A percentile compares a stretch with the other conserved stretches of the same genome.
phyloP scores from a whole-genome alignment of 768 basidiomycete genomes.

The Hemileccinum impolitum region DNA sequence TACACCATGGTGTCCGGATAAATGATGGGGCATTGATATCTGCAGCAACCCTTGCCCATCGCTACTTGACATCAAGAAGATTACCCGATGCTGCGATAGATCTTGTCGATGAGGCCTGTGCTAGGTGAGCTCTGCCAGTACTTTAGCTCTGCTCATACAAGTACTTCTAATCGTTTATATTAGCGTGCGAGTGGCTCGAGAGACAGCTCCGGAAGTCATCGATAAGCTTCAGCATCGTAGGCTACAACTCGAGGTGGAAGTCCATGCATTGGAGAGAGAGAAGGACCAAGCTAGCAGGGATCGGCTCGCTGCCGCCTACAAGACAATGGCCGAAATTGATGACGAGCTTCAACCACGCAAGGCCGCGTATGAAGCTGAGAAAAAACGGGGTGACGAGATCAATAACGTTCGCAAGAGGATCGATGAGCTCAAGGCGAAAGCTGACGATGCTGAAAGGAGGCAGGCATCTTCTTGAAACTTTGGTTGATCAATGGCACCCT shows the following conservation, averaged over 20 bases:
- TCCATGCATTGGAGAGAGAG: slow-evolving; percentile 91
- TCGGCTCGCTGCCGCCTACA: slow-evolving; percentile 67
- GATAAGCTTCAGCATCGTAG: slow-evolving; percentile 87
- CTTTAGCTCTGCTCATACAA: not conserved
- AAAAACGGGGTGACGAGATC: slow-evolving; percentile 77
- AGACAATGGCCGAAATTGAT: slow-evolving; percentile 78
- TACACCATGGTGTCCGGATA: slow-evolving; percentile 88
- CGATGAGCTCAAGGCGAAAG: slow-evolving; percentile 88
- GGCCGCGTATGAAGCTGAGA: slow-evolving; percentile 85
- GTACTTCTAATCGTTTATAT: slow-evolving; percentile 3
- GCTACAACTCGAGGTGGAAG: slow-evolving; percentile 90
- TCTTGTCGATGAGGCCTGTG: slow-evolving; percentile 88
- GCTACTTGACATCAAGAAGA: slow-evolving; percentile 81
- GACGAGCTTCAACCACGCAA: slow-evolving; percentile 81
- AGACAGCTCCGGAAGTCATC: slow-evolving; percentile 91
- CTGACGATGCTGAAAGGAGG: slow-evolving; percentile 88
- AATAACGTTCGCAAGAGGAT: slow-evolving; percentile 73
- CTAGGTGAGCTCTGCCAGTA: slow-evolving; percentile 57
- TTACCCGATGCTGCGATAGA: slow-evolving; percentile 89
- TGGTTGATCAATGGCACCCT: not conserved
- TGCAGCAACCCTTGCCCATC: slow-evolving; percentile 89
- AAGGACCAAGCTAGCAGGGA: slow-evolving; percentile 89
- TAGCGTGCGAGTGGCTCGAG: slow-evolving; percentile 86
- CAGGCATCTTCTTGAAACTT: slow-evolving; percentile 32
- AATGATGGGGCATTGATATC: slow-evolving; percentile 83